These are phyloP conservation scores for Rhizopogon roseolus DNA, from an alignment of 768 basidiomycete species.

Conservation along the genomic window DNA sequence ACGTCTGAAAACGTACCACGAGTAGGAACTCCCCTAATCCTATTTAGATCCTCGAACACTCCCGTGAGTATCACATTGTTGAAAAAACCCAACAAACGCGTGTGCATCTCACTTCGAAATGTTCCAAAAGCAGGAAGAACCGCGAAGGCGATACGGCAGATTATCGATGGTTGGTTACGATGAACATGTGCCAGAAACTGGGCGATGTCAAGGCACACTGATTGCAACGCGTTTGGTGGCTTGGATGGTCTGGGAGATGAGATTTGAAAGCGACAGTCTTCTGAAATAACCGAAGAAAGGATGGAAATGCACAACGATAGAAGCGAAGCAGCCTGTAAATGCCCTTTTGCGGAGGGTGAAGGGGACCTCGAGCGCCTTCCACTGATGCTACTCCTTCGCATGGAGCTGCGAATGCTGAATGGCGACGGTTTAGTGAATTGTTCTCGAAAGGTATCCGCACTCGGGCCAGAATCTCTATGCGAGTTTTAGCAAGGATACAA, in stretches of 20 bases:
- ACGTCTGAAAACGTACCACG: neutral
- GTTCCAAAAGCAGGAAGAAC: slow-evolving; percentile 73
- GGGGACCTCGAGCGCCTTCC: slow-evolving; percentile 48
- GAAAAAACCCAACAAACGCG: slow-evolving; percentile 63
- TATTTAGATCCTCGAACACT: slow-evolving; percentile 43
- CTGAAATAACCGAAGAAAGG: slow-evolving; percentile 58
- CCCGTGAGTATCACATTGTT: slow-evolving; percentile 55
- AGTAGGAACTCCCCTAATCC: slow-evolving; percentile 25
- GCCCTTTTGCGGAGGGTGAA: slow-evolving; percentile 33
- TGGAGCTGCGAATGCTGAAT: slow-evolving; percentile 32
- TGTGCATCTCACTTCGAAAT: slow-evolving; percentile 59
- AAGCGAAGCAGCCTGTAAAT: slow-evolving; percentile 43
- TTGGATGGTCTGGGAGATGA: slow-evolving; percentile 53
- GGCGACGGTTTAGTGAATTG: slow-evolving; percentile 26
- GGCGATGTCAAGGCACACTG: slow-evolving; percentile 66
- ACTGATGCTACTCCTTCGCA: slow-evolving; percentile 33
- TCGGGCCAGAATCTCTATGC: neutral
- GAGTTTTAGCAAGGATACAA: neutral
- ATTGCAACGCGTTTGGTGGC: slow-evolving; percentile 76
- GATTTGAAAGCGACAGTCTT: slow-evolving; percentile 69
- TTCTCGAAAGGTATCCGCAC: neutral
- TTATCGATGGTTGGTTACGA: slow-evolving; percentile 42
- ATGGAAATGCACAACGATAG: slow-evolving; percentile 55
- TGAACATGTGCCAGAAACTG: slow-evolving; percentile 57
- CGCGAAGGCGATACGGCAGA: slow-evolving; percentile 60